Conservation (phyloP, 805 yeast genomes). For the Zygosaccharomyces pseudorouxii region DNA sequence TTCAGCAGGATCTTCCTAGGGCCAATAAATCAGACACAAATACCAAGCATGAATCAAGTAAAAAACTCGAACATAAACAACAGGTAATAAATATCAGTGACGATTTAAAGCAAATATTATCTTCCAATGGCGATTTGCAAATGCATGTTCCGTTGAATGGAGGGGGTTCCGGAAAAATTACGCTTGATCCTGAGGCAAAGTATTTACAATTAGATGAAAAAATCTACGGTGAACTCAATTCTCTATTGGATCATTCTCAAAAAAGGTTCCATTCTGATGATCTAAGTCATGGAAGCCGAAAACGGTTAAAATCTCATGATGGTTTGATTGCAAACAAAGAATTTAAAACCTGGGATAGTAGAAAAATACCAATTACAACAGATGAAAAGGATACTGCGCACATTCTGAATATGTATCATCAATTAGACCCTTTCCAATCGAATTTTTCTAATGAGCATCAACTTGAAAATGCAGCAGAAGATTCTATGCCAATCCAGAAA, state of each 20-base stretch:
- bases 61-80: not conserved
- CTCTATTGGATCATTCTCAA: not conserved
- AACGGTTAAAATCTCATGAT: not conserved
- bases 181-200: constrained; percentile 15
- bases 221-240: not conserved
- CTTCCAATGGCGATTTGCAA: constrained; percentile 2
- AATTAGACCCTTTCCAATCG: not conserved
- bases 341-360: not conserved
- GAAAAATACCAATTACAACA: not conserved
- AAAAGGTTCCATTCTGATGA: not conserved
- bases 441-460: not conserved
- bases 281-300: not conserved
- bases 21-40: not conserved
- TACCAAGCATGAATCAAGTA: not conserved
- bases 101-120: not conserved
- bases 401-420: constrained; percentile 5
- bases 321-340: not conserved
- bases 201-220: constrained; percentile 12
- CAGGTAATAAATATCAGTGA: not conserved
- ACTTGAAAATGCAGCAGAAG: not conserved
- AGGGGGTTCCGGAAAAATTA: constrained; percentile 8
- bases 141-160: constrained; percentile 4
- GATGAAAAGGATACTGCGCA: not conserved
- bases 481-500: not conserved
- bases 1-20: not conserved